Evolutionary conservation across 371 early-diverging fungal species (phyloP).

Genomic region (Nematocida minor): DNA sequence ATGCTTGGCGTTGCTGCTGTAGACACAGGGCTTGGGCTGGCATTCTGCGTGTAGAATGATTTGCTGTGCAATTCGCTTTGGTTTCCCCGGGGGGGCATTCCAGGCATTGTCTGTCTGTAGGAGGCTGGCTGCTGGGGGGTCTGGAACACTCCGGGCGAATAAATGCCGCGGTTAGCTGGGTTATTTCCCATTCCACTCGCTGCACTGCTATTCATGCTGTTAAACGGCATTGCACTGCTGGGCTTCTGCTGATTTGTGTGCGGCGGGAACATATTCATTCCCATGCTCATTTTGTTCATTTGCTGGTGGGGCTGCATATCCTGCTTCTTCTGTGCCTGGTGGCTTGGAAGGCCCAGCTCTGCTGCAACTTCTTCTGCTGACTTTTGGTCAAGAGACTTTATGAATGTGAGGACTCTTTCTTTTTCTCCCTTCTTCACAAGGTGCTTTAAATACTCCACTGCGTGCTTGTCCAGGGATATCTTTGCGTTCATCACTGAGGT

Average conservation of each 20-base stretch:
- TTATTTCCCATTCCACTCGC: not conserved
- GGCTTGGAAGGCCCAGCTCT: slow-evolving; percentile 1
- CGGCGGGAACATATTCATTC: not conserved
- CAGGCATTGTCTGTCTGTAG: not conserved
- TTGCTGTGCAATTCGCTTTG: too few species aligned
- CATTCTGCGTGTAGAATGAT: not conserved
- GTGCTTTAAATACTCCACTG: slow-evolving; percentile 35
- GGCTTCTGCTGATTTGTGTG: not conserved
- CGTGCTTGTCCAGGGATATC: not conserved
- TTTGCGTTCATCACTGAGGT: slow-evolving; percentile 4
- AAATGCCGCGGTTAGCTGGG: not conserved
- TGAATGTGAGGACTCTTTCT: slow-evolving; percentile 9
- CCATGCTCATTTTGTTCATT: slow-evolving; percentile 4
- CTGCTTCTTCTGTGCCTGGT: not conserved
- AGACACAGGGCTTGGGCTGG: not conserved
- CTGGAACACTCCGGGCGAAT: not conserved
- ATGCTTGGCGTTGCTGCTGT: not conserved
- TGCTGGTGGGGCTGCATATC: not conserved
- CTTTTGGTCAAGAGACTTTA: slow-evolving; percentile 8
- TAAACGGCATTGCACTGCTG: not conserved
- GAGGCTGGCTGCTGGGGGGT: not conserved
- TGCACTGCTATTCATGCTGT: not conserved
- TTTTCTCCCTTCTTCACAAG: slow-evolving; percentile 35
- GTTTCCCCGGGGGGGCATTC: not conserved
- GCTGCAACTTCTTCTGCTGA: not conserved